These are phyloP conservation scores for rapeseed (Brassica napus) DNA, from an alignment of 345 rosid species.

Conservation along the genomic window Da-Ae NC_063434.1:30152001-30152500, in stretches of 20 bases:
- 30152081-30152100: background rate
- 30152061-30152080: background rate
- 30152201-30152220: background rate
- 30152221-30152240: background rate
- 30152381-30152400: background rate
- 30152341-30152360: background rate
- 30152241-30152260: background rate
- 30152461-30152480: background rate
- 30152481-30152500: background rate
- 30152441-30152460: background rate
- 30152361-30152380: background rate
- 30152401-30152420: background rate
- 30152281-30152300: background rate
- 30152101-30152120: background rate
- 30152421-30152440: background rate
- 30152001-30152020: background rate
- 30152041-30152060: background rate
- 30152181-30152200: background rate
- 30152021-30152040: background rate
- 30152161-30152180: background rate
- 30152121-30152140: background rate
- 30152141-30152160: background rate
- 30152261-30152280: background rate
- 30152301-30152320: background rate
- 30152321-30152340: background rate